Evolutionary conservation across 2,329 filamentous ascomycete genomes (phyloP).

Genomic region (Cercospora sesami): DNA sequence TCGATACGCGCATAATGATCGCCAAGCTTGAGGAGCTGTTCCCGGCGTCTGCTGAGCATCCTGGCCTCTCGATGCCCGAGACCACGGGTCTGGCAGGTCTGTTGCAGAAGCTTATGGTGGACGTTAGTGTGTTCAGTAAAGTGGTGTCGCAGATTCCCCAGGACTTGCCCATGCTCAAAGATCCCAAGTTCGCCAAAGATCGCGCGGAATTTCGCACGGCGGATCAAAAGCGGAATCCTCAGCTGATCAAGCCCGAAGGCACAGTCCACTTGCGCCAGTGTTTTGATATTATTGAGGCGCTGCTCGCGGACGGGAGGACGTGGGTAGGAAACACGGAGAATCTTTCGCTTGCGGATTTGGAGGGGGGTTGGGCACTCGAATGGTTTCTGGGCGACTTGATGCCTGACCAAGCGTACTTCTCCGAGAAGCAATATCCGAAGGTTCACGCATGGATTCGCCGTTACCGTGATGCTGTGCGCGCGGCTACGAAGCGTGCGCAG

Average conservation of each 20-base stretch:
- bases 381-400: conserved; percentile 59
- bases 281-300: conserved; percentile 61
- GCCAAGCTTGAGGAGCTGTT: conserved; percentile 61
- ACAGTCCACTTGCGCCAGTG: conserved; percentile 55
- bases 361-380: conserved; percentile 57
- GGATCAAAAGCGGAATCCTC: conserved; percentile 19
- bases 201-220: conserved; percentile 48
- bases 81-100: conserved; percentile 54
- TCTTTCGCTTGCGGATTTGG: conserved; percentile 65
- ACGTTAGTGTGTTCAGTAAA: conserved; percentile 58
- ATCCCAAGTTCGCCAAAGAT: conserved; percentile 63
- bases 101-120: conserved; percentile 57
- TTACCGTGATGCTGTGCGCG: conserved; percentile 55
- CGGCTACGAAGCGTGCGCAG: conserved; percentile 45
- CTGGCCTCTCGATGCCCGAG: conserved; percentile 40
- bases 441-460: conserved; percentile 64
- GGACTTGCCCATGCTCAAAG: conserved; percentile 55
- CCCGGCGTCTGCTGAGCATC: conserved; percentile 39
- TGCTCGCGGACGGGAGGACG: conserved; percentile 65
- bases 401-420: conserved; percentile 56
- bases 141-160: conserved; percentile 59
- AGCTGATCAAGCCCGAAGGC: conserved; percentile 55
- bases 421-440: conserved; percentile 55
- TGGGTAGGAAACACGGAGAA: conserved; percentile 60
- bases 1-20: conserved; percentile 69